A percentile compares a stretch with the other conserved stretches of the same genome.
Conservation (phyloP, 2,329 filamentous ascomycete genomes). For the Colletotrichum siamense region DNA sequence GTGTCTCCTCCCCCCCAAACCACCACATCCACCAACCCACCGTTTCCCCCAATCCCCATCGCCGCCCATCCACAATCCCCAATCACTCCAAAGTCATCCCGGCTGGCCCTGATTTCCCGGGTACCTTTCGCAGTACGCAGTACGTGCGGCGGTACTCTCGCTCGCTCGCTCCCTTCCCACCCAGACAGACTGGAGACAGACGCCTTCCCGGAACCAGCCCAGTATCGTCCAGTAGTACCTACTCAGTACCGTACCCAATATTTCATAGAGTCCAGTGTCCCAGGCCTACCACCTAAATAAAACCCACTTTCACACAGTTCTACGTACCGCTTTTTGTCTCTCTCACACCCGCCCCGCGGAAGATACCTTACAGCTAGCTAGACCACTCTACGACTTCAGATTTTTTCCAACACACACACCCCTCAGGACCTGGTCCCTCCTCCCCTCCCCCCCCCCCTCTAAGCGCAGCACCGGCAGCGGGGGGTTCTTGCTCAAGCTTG, state of each 20-base stretch:
- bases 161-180: background rate
- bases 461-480: conserved; percentile 5
- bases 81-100: background rate
- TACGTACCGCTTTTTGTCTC: background rate
- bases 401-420: background rate
- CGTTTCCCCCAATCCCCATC: background rate
- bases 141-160: background rate
- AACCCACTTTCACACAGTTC: conserved; percentile 2
- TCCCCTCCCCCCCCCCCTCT: conserved; percentile 4
- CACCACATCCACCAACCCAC: background rate
- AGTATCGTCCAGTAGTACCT: background rate
- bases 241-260: background rate
- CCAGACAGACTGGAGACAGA: background rate
- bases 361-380: background rate
- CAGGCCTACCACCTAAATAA: background rate
- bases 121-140: background rate
- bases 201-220: background rate
- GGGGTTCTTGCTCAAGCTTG: conserved; percentile 9
- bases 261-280: background rate
- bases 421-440: background rate
- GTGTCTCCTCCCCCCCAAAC: background rate
- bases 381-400: background rate
- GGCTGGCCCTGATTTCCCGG: background rate
- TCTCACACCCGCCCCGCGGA: conserved; percentile 2
- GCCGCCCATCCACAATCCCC: background rate